Evolutionary conservation across 306 rosid genomes (phyloP), one percentile per base, ranked within the genome.

Genomic region (Trifolium repens): DNA sequence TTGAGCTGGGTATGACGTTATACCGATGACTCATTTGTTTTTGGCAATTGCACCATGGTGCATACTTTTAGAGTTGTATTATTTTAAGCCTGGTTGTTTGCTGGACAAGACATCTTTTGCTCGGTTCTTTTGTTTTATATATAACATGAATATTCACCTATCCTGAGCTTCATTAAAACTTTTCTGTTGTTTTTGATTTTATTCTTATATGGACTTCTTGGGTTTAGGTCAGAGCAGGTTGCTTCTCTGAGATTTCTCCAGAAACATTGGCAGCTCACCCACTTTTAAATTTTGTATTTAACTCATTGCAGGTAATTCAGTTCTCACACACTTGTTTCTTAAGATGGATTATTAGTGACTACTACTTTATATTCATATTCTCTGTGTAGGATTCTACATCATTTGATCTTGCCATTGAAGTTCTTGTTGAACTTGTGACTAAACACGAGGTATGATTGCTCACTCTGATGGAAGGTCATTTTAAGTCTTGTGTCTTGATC

Each of bases 331-430:
- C 63, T 64, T 63, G 67, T 63, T 55, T 63, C 73, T 70, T 79
- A 57, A 37, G 42, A 37, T 75, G 76, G 58, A 78, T 30, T 64
- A 39, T 67, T 43, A 32, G 5, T 67, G 65, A 71, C 42, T 69
- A 10, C 53, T 47, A 42, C 57, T 35, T 63, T 72, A 59, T 78
- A 57, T 80, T 47, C 79, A 19, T 69, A 35, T 80, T 84, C 40
- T 79, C 9, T 85, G 74, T 61, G 81, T 80, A 93, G 97, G 97
- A 87, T 76, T 67, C 85, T 58, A 81, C 86, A 67, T 85, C 93
- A 57, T 93, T 93, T 88, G 96, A 91, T 84, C 81, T 91, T 79
- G 94, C 98, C 74, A 89, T 91, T 83, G 96, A 94, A 90, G 98
- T 94, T 88, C 97, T 94, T 32, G 81, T 88, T 70, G 98, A 94